Evolutionary conservation across 768 basidiomycete genomes (phyloP).

Genomic region (Cyclocybe aegerita): DNA sequence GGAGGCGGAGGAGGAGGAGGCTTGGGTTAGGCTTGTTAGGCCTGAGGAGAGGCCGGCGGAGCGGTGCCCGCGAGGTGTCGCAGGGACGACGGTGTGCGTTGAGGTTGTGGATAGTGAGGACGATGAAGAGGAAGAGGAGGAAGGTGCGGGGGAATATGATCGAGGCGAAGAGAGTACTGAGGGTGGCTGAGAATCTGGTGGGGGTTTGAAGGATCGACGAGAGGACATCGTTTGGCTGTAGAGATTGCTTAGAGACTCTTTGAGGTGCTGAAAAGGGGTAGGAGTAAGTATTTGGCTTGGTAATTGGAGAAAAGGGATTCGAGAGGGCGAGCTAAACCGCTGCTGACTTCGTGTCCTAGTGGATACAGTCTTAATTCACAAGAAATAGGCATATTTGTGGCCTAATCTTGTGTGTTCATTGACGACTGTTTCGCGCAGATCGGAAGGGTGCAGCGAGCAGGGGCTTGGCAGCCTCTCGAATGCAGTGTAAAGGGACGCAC

Average conservation of each 20-base stretch:
- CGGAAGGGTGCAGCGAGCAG: no score
- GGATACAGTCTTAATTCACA: no score
- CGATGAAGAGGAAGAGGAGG: constrained; percentile 61
- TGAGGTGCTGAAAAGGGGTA: constrained; percentile 31
- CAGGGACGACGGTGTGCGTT: constrained; percentile 69
- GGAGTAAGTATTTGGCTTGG: constrained; percentile 6
- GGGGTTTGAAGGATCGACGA: constrained; percentile 21
- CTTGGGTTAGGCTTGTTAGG: constrained; percentile 23
- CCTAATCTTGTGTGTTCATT: no score
- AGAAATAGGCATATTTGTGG: no score
- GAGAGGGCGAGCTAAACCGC: no score
- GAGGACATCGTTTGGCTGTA: constrained; percentile 36
- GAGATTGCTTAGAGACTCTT: constrained; percentile 39
- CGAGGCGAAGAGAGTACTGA: constrained; percentile 31
- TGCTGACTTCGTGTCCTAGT: no score
- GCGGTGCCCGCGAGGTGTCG: constrained; percentile 33
- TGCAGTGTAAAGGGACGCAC: constrained; percentile 34
- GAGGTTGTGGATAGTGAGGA: constrained; percentile 74
- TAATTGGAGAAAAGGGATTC: constrained; percentile 2
- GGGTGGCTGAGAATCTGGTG: constrained; percentile 12
- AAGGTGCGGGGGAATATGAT: constrained; percentile 48
- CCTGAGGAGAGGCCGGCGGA: constrained; percentile 18
- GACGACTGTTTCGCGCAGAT: no score
- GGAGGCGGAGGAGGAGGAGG: constrained; percentile 36
- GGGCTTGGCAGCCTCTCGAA: no score